Base-by-base conservation (phyloP, 495 filamentous ascomycete species). In the Penicillium canariense region DNA sequence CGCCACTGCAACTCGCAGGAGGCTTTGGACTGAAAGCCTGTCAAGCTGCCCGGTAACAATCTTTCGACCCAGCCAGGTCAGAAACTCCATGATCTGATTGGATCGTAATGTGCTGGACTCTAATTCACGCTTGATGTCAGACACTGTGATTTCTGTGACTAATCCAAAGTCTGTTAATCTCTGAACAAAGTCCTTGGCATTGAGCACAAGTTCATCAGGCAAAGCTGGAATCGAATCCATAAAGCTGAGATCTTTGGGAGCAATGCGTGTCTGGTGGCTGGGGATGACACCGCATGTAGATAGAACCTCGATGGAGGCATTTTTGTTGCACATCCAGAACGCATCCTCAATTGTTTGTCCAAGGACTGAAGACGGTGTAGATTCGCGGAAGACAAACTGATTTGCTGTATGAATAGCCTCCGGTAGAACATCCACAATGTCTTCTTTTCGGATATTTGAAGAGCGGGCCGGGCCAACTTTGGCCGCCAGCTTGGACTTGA, bases 291-390 rank as follows among this genome's bases (percentile, higher is more conserved):
- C 95, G 49, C 84, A 81, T 5, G 89, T 94, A 11, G 90, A 96
- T 51, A 94, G 81, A 3, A 97, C 80, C 59, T 96, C 92, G 55
- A 97, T 91, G 1, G 83, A 85, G 1, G 85, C 79, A 31, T 85
- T 84, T 58, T 85, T 88, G 65, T 87, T 90, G 46, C 88, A 90
- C 53, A 83, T 92, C 94, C 94, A 99, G 65, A 97, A 99, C 1
- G 89, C 89, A 68, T 95, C 87, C 68, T 96, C 89, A 52, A 97
- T 91, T 46, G 86, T 86, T 50, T 87, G 80, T 1, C 90, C 88
- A 22, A 97, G 85, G 44, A 86, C 72, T 3, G 82, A 80, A 48
- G 86, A 91, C 3, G 95, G 95, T 0, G 95, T 97, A 3, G 94
- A 96, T 59, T 96, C 88, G 15, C 77, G 77, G 56, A 90, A 96